These are phyloP conservation scores for Colletotrichum gigasporum DNA, from an alignment of 2,329 filamentous ascomycete genomes.

Conservation along the genomic window DNA sequence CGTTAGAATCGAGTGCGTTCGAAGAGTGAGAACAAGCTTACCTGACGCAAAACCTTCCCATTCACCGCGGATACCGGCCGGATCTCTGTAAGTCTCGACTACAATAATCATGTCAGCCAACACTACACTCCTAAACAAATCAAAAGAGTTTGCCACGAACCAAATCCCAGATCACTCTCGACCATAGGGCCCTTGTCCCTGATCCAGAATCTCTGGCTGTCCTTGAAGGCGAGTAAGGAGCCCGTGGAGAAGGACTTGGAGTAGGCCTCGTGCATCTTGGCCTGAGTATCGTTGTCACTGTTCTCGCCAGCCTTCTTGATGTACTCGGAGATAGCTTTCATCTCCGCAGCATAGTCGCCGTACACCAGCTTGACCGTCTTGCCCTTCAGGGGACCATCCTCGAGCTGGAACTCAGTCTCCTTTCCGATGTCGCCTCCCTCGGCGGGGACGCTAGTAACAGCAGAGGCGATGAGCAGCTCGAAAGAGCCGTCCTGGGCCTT, in stretches of 20 bases:
- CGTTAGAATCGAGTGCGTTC: slow-evolving; percentile 33
- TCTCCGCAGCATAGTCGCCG: slow-evolving; percentile 78
- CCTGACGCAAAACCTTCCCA: slow-evolving; percentile 84
- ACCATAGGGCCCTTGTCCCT: slow-evolving; percentile 83
- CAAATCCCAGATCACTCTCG: slow-evolving; percentile 83
- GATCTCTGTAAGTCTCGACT: slow-evolving; percentile 87
- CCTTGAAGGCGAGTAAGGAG: slow-evolving; percentile 80
- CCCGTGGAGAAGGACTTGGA: slow-evolving; percentile 78
- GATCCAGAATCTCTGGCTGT: slow-evolving; percentile 84
- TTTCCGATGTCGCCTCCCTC: slow-evolving; percentile 76
- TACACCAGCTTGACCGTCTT: slow-evolving; percentile 78
- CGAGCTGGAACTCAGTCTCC: slow-evolving; percentile 67
- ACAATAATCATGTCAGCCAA: too few species aligned
- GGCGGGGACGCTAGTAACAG: slow-evolving; percentile 64
- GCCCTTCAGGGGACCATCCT: slow-evolving; percentile 68
- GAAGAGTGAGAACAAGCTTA: neutral
- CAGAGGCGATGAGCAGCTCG: slow-evolving; percentile 80
- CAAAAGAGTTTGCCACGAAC: slow-evolving; percentile 69
- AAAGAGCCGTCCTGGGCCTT: slow-evolving; percentile 73
- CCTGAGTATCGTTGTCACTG: slow-evolving; percentile 78
- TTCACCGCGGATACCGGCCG: slow-evolving; percentile 81
- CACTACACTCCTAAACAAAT: slow-evolving; percentile 68
- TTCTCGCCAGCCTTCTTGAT: slow-evolving; percentile 75
- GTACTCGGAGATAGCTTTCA: slow-evolving; percentile 74
- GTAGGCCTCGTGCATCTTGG: slow-evolving; percentile 78